Evolutionary conservation across 306 rosid genomes (phyloP), one percentile per base, ranked within the genome.

Genomic region (Fragaria nilgerrensis): DNA sequence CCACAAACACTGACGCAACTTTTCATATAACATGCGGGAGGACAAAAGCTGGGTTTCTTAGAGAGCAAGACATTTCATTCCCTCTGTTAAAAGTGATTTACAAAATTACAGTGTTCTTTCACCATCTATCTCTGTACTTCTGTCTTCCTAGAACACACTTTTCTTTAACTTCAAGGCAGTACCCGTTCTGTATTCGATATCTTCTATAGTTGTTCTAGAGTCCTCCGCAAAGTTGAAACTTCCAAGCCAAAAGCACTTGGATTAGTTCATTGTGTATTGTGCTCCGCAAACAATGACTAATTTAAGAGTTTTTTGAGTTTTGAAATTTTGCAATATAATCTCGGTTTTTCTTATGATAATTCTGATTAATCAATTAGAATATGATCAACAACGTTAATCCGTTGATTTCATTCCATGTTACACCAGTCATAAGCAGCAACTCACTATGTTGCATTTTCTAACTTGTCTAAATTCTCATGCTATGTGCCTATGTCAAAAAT

Each of bases 1-100:
- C 64, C 68, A n/a, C 39, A 25, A 44, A 23, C 72, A 43, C 72
- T 68, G 72, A 43, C 34, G 36, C 34, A 22, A 43, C 36, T 36
- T 56, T 73, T 39, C 32, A 15, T 56, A 9, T 25, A 74, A 61
- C 70, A 75, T 56, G 68, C 68, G 41, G 41, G 39, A 41, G 48
- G 44, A 59, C 68, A 74, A 58, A 74, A 74, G 68, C 77, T 59
- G 77, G 14, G 25, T 16, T 58, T 55, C 27, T 14, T 59, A 5
- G 41, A 7, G 12, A 41, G 59, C 2, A 45, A 32, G 71, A 62
- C 71, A 20, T 29, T 12, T 62, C 62, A 20, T 29, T 16, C n/a
- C 16, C 58, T 58, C 58, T 41, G 43, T 44, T 14, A 9, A 75
- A 75, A n/a, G 32, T 61, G 14, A 45, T 48, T 47, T 29, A 34